A percentile compares a stretch with the other conserved stretches of the same genome.
Conservation (phyloP, 2,329 filamentous ascomycete genomes). For the Lasiodiplodia theobromae region DNA sequence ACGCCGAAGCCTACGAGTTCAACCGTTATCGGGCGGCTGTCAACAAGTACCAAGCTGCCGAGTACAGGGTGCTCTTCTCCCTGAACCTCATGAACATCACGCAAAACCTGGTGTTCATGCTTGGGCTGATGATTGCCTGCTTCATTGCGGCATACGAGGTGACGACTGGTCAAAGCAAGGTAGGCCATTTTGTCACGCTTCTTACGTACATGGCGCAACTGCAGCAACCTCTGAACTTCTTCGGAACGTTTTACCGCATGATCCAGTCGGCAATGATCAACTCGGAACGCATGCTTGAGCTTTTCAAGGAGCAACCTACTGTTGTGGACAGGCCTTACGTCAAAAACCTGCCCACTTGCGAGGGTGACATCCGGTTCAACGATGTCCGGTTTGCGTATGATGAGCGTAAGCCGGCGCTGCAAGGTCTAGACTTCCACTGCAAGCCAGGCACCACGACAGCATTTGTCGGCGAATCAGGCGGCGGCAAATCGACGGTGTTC, state of each 20-base stretch:
- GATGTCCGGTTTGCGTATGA: conserved; percentile 94
- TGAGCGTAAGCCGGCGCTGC: conserved; percentile 80
- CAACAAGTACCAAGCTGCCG: conserved; percentile 62
- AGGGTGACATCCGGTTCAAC: conserved; percentile 84
- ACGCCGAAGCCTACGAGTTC: conserved; percentile 66
- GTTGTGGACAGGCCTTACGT: conserved; percentile 80
- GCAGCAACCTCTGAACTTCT: conserved; percentile 74
- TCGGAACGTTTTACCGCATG: conserved; percentile 92
- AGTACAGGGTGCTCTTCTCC: conserved; percentile 64
- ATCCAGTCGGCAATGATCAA: conserved; percentile 98
- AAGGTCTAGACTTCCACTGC: conserved; percentile 85
- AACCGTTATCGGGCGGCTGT: conserved; percentile 64
- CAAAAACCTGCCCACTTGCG: conserved; percentile 68
- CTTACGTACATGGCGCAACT: conserved; percentile 78
- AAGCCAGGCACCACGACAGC: conserved; percentile 91
- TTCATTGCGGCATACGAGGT: conserved; percentile 76
- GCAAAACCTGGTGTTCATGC: conserved; percentile 69
- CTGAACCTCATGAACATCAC: conserved; percentile 67
- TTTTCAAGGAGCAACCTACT: conserved; percentile 95
- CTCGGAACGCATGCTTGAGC: conserved; percentile 89
- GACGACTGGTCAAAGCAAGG: conserved; percentile 63
- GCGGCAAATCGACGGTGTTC: conserved; percentile 96
- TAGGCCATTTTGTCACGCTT: conserved; percentile 74
- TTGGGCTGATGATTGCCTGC: conserved; percentile 70
- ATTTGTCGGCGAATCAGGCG: conserved; percentile 94